phyloP scores from a whole-genome alignment of 164 flowering plant species.

The Santalum album region DNA sequence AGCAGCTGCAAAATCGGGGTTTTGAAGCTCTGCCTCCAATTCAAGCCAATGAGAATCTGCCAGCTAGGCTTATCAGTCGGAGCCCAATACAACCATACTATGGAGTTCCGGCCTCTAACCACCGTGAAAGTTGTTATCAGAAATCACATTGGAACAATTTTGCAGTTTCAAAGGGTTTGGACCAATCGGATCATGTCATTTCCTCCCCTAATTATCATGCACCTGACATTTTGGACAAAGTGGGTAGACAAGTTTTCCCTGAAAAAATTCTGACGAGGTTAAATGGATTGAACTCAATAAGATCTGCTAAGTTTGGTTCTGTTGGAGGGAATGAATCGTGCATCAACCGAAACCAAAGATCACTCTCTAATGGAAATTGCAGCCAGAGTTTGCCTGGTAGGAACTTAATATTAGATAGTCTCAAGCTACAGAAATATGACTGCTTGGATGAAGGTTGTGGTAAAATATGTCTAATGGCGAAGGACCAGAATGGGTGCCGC shows the following conservation, averaged over 20 bases:
- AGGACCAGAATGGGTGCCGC: constrained; percentile 71
- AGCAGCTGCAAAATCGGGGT: constrained; percentile 28
- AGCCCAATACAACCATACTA: constrained; percentile 21
- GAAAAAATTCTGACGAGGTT: constrained; percentile 47
- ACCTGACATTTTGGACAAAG: constrained; percentile 23
- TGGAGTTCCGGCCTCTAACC: constrained; percentile 22
- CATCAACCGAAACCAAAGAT: constrained; percentile 22
- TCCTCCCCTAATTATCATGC: constrained; percentile 13
- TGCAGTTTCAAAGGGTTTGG: too few relatives aligned
- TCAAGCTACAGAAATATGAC: constrained; percentile 27
- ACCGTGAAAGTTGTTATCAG: constrained; percentile 25
- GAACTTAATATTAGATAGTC: too few relatives aligned
- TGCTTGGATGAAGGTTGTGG: constrained; percentile 47
- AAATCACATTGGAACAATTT: constrained; percentile 18
- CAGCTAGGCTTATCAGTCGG: constrained; percentile 16
- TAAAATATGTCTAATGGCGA: constrained; percentile 45
- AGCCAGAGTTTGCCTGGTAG: constrained; percentile 15
- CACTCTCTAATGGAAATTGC: constrained; percentile 22
- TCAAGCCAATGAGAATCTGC: constrained; percentile 20
- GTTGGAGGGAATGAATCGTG: constrained; percentile 23
- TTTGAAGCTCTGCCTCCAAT: constrained; percentile 20
- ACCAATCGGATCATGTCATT: too few relatives aligned
- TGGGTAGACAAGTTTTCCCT: constrained; percentile 27
- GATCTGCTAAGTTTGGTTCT: constrained; percentile 28
- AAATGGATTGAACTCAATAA: constrained; percentile 30